Conservation (phyloP, 306 rosid species). For the Dryas drummondii region DNA sequence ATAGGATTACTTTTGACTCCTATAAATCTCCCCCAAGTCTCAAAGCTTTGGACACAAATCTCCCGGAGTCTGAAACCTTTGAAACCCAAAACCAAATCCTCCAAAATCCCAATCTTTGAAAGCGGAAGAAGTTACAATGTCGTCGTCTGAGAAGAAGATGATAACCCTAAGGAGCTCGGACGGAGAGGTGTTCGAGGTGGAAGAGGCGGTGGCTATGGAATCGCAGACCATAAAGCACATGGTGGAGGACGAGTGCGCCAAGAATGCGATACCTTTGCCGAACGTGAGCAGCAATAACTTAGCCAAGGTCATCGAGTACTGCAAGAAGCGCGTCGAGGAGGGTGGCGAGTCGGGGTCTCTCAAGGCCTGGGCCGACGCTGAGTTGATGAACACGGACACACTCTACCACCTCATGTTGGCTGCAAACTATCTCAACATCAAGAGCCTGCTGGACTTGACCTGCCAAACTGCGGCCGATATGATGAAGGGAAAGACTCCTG, state of each 20-base stretch:
- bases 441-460: slow-evolving; percentile 50
- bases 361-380: slow-evolving; percentile 36
- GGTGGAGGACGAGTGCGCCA: slow-evolving; percentile 53
- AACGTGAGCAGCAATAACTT: slow-evolving; percentile 7
- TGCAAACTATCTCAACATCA: slow-evolving; percentile 50
- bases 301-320: slow-evolving; percentile 51
- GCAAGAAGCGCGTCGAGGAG: slow-evolving; percentile 32
- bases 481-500: slow-evolving; percentile 56
- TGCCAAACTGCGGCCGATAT: slow-evolving; percentile 56
- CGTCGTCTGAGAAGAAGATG: slow-evolving; percentile 45
- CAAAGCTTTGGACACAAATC: too few species aligned
- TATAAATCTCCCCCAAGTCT: too few species aligned
- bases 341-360: too few species aligned
- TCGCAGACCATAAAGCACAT: slow-evolving; percentile 51
- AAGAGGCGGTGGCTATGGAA: slow-evolving; percentile 50
- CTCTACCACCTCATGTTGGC: slow-evolving; percentile 47
- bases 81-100: too few species aligned
- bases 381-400: slow-evolving; percentile 41
- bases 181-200: slow-evolving; percentile 52
- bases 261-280: slow-evolving; percentile 46
- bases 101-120: too few species aligned
- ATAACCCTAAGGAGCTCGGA: slow-evolving; percentile 46
- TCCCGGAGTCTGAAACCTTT: too few species aligned
- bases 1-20: too few species aligned
- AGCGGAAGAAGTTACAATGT: neutral